Percentiles rank a stretch among this genome's conserved stretches.
phyloP scores from a whole-genome alignment of 345 rosid species.

The Eucalyptus coolabah region DNA sequence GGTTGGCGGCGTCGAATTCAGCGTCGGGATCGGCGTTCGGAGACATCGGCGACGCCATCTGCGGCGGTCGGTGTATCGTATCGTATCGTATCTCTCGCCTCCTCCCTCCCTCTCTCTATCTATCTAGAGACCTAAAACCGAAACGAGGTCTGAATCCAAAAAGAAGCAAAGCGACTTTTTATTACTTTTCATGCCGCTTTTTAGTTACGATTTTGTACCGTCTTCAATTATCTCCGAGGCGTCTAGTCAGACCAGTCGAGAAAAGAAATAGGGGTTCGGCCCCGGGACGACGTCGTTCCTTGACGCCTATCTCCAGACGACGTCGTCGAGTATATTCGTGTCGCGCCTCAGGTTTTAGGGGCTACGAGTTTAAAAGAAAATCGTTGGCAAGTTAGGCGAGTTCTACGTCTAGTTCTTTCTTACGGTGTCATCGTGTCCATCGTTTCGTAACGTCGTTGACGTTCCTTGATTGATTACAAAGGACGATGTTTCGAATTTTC shows the following conservation, averaged over 20 bases:
- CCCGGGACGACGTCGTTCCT: neutral
- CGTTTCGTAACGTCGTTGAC: neutral
- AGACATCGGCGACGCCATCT: constrained; percentile 27
- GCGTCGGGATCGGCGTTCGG: constrained; percentile 9
- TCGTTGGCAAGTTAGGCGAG: neutral
- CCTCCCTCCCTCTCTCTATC: neutral
- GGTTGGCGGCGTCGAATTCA: constrained; percentile 7
- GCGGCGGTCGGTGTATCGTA: neutral
- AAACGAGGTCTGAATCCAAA: neutral
- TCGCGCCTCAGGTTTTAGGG: neutral
- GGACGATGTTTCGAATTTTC: neutral
- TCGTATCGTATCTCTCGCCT: neutral
- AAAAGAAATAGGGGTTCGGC: no score
- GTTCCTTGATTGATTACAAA: neutral
- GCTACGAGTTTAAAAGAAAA: neutral
- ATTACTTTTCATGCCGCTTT: neutral
- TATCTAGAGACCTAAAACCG: neutral
- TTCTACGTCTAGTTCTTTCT: neutral
- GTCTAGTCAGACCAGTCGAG: no score
- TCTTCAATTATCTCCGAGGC: neutral
- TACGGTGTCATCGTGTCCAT: neutral
- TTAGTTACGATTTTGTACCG: neutral
- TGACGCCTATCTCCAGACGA: neutral
- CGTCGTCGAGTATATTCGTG: neutral
- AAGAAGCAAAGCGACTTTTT: neutral